These are phyloP conservation scores for Fusarium multiceps DNA, from an alignment of 2,329 filamentous ascomycete species.

Conservation along the genomic window DNA sequence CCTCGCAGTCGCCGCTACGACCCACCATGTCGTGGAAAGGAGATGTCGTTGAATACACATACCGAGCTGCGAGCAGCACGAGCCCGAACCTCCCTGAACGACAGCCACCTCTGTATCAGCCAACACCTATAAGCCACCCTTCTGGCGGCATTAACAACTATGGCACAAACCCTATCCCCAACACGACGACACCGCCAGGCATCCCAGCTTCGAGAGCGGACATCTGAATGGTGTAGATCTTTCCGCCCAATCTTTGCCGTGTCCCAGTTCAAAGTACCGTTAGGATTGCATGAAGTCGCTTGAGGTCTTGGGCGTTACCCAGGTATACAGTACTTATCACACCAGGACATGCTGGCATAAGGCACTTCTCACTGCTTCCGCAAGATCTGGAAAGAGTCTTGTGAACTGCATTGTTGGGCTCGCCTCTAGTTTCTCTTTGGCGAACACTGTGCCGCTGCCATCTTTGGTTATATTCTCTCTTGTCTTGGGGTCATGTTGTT, in stretches of 20 bases:
- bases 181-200: conserved; percentile 12
- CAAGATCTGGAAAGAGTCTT: background rate
- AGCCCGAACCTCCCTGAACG: conserved; percentile 61
- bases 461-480: background rate
- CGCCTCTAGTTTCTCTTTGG: background rate
- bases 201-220: conserved; percentile 9
- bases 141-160: conserved; percentile 17
- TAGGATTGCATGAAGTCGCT: background rate
- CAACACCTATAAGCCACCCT: conserved; percentile 57
- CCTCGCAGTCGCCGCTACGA: conserved; percentile 67
- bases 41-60: conserved; percentile 68
- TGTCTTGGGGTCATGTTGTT: conserved; percentile 3
- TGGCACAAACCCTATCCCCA: conserved; percentile 8
- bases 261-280: background rate
- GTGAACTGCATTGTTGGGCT: background rate
- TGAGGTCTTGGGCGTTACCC: background rate
- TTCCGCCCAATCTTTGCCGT: background rate
- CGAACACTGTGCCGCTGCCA: background rate
- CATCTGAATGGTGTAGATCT: background rate
- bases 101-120: conserved; percentile 62
- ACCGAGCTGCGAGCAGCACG: conserved; percentile 57
- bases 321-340: background rate
- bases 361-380: background rate
- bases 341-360: background rate
- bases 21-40: conserved; percentile 73